Base-by-base conservation (phyloP, 1,139 yeast genomes). In the Waltiozyma solani region DNA sequence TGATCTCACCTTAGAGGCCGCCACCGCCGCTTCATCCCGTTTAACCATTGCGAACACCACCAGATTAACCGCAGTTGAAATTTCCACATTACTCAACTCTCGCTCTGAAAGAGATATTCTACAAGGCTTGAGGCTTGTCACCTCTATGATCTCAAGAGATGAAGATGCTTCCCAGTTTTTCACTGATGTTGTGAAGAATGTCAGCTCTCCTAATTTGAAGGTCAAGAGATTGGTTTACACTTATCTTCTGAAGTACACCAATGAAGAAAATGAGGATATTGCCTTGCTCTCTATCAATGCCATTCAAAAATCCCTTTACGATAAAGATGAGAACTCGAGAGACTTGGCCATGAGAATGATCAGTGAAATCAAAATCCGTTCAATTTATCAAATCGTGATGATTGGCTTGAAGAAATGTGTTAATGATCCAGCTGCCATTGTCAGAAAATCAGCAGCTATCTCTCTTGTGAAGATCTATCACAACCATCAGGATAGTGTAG, bases 211-310 rank as follows among this genome's bases (percentile, higher is more conserved):
- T 12, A 84, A 79, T 49, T 55, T 76, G 26, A 82, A 79, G 48
- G 73, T 86, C 34, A 74, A 85, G 44, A 78, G 80, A 50, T 67
- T 91, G 56, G 96, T 91, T 5, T 78, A 86, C 58, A 69, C 82
- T 1, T 87, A 86, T 51, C 63, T 91, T 38, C 64, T 79, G 24
- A 70, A 84, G 39, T 89, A 77, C 57, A 94, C 96, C 13, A 95
- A 85, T 46, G 64, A 70, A 37, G 91, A 86, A 50, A 96, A 94
- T 5, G 31, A 27, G 13, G 95, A 89, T 57, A 70, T 86, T 15
- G 94, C 97, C 1, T 67, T 93, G 25, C 66, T 93, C 37, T 79
- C 96, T 0, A 83, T 93, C 50, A 93, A 93, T 59, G 84, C 96
- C 0, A 83, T 93, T 36, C 98, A 93, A 57, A 86, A 84, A 57